Evolutionary conservation across 768 basidiomycete species (phyloP).

Genomic region (Myochromella boudieri): DNA sequence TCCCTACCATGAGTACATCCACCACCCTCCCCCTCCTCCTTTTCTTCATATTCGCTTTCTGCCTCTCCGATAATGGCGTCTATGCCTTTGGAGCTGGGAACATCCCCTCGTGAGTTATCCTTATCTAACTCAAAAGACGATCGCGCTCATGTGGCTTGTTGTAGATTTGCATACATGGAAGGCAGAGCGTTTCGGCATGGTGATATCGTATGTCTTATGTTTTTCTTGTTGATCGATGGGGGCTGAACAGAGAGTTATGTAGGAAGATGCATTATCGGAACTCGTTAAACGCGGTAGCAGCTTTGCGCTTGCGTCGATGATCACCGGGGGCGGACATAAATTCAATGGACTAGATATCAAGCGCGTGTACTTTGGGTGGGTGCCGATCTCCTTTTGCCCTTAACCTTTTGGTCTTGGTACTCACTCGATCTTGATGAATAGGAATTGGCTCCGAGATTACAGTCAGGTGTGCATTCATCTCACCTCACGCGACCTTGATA

Average conservation of each 20-base stretch:
- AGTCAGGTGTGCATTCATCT: constrained; percentile 48
- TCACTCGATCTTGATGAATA: constrained; percentile 22
- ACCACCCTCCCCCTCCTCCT: constrained; percentile 42
- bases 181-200: constrained; percentile 87
- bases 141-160: constrained; percentile 6
- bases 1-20: constrained; percentile 24
- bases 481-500: background rate
- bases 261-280: constrained; percentile 73
- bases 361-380: constrained; percentile 78
- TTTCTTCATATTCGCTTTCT: constrained; percentile 53
- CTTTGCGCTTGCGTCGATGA: constrained; percentile 57
- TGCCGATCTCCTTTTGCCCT: background rate
- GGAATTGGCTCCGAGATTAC: constrained; percentile 90
- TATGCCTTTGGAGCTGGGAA: constrained; percentile 85
- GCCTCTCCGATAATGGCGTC: constrained; percentile 56
- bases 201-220: constrained; percentile 62
- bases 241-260: background rate
- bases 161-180: constrained; percentile 82
- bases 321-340: constrained; percentile 65
- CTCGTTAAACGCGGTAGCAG: constrained; percentile 54
- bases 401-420: constrained; percentile 4
- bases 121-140: constrained; percentile 11
- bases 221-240: constrained; percentile 11
- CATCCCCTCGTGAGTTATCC: constrained; percentile 62
- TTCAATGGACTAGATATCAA: constrained; percentile 83